Evolutionary conservation across 2,329 filamentous ascomycete species (phyloP).

Genomic region (Pseudocercospora pini-densiflorae): DNA sequence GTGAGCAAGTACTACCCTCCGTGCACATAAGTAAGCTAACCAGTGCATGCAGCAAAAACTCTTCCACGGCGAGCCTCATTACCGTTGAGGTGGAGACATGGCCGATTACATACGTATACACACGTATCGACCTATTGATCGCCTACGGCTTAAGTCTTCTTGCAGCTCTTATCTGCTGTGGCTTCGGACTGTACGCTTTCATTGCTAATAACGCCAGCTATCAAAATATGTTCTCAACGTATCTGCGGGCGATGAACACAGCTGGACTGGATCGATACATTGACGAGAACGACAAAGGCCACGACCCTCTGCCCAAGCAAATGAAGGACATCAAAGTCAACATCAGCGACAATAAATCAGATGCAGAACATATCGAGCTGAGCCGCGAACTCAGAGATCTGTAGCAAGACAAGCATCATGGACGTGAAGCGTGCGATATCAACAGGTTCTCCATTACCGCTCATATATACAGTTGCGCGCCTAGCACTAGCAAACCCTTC

Average conservation of each 20-base stretch:
- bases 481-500: no score
- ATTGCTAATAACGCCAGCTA: conserved; percentile 7
- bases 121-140: background rate
- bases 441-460: background rate
- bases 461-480: background rate
- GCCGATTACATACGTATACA: conserved; percentile 7
- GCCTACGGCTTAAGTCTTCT: conserved; percentile 6
- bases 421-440: no score
- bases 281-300: background rate
- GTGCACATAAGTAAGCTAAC: no score
- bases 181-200: conserved; percentile 3
- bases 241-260: conserved; percentile 14
- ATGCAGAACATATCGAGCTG: background rate
- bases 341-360: background rate
- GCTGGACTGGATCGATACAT: background rate
- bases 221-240: conserved; percentile 13
- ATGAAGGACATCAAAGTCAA: background rate
- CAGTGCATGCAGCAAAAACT: background rate
- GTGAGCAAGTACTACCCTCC: no score
- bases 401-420: background rate
- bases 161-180: background rate
- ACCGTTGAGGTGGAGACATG: conserved; percentile 3
- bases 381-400: background rate
- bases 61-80: background rate
- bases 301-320: conserved; percentile 5